These are phyloP conservation scores for Sugiyamaella chiloensis DNA, from an alignment of 805 yeast genomes.

Conservation along the genomic window DNA sequence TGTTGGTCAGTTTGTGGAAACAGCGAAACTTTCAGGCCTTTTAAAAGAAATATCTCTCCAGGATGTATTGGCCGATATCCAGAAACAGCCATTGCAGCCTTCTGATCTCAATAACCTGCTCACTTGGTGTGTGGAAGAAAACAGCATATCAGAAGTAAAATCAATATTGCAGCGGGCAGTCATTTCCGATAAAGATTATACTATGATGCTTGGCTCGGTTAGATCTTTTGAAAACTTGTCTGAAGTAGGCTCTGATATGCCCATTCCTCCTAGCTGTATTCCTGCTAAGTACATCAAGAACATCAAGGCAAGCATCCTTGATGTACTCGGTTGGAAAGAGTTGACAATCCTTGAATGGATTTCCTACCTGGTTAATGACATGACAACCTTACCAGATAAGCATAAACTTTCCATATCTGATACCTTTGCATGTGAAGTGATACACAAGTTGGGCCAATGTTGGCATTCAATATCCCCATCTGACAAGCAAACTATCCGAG, in stretches of 20 bases:
- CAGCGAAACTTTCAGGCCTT: conserved; percentile 24
- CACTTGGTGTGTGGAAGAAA: conserved; percentile 29
- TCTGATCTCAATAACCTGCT: conserved; percentile 25
- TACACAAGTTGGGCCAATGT: conserved; percentile 24
- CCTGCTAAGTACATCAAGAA: conserved; percentile 26
- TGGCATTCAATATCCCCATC: conserved; percentile 27
- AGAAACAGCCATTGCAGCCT: conserved; percentile 26
- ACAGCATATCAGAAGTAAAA: conserved; percentile 17
- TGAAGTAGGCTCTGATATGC: conserved; percentile 14
- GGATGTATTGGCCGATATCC: conserved; percentile 32
- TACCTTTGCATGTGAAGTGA: conserved; percentile 27
- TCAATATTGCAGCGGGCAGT: conserved; percentile 25
- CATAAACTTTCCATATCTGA: conserved; percentile 23
- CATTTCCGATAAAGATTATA: conserved; percentile 22
- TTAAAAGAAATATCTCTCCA: conserved; percentile 24
- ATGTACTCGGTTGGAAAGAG: conserved; percentile 29
- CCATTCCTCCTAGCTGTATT: conserved; percentile 34
- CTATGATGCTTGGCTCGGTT: conserved; percentile 25
- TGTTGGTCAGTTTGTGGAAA: conserved; percentile 29
- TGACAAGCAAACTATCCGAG: conserved; percentile 12
- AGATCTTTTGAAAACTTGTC: conserved; percentile 16
- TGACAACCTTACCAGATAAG: conserved; percentile 14
- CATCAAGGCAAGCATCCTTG: conserved; percentile 21
- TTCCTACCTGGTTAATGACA: conserved; percentile 16
- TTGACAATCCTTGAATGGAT: conserved; percentile 27